phyloP scores from a whole-genome alignment of 148 eudicot species.

The Nepenthes gracilis region DNA sequence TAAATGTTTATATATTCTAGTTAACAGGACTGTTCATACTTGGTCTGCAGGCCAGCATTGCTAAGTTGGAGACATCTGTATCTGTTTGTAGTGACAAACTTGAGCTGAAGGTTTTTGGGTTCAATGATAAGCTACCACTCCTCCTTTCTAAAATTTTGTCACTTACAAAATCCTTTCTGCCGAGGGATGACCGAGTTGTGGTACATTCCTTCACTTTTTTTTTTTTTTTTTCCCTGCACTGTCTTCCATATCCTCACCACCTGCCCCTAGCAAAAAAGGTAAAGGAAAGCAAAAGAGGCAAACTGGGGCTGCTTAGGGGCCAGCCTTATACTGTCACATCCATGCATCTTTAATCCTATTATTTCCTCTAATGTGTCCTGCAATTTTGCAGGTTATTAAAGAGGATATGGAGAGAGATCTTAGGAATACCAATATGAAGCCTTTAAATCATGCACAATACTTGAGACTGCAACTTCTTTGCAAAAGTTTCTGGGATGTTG shows the following conservation, averaged over 20 bases:
- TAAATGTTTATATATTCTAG: background rate
- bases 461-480: constrained; percentile 78
- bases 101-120: constrained; percentile 88
- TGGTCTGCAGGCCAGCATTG: constrained; percentile 73
- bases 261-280: no score
- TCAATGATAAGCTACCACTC: constrained; percentile 83
- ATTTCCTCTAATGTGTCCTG: background rate
- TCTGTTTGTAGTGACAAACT: constrained; percentile 72
- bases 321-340: background rate
- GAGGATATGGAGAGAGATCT: constrained; percentile 78
- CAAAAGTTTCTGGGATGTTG: constrained; percentile 79
- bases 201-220: constrained; percentile 21
- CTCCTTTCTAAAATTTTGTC: constrained; percentile 69
- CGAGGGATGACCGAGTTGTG: constrained; percentile 79
- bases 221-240: background rate
- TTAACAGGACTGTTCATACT: constrained; percentile 3
- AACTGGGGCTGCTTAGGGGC: background rate
- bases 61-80: constrained; percentile 89
- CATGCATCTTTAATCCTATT: background rate
- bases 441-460: constrained; percentile 79
- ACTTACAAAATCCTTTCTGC: constrained; percentile 53
- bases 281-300: no score
- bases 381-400: constrained; percentile 61
- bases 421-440: constrained; percentile 91
- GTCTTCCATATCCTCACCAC: background rate